Base-by-base conservation (phyloP, 768 basidiomycete genomes). In the Cystobasidium tubakii region DNA sequence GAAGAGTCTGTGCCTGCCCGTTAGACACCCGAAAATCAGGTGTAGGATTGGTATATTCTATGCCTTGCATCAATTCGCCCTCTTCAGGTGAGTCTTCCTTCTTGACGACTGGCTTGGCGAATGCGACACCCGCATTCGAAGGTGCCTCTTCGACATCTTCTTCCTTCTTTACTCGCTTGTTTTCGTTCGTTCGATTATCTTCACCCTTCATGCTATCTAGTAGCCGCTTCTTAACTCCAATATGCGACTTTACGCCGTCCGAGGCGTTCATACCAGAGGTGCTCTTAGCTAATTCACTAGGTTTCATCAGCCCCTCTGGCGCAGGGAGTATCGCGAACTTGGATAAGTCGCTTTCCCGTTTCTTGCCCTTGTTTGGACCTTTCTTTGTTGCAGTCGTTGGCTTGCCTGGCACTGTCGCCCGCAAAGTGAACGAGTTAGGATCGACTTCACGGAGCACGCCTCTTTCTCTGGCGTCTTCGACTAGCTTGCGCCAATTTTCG, bases 401-500 rank as follows among this genome's bases (percentile, higher is more conserved):
- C 10, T 27, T 12, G 29, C 33, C 13, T 10, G 15, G 36, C 31
- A 31, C 43, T 27, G 27, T 13, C 13, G 63, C 63, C 4, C 36
- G 25, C 1, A 65, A 33, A 3, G 63, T 27, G 34, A 69, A 71
- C 9, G 69, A 27, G 25, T 23, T 39, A 31, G 36, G 25, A 31
- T 69, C 66, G 10, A 62, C 53, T 50, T 72, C 55, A 27, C 57
- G 39, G 34, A 70, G 36, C 9, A 75, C 12, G 42, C 74, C 53
- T 21, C 75, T 36, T 36, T 75, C 54, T 36, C 67, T 73, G 2
- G 79, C 77, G 31, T 80, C 78, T 1, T 62, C 60, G 23, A 80
- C 69, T 23, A 80, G 67, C 23, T 75, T 74, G 1, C 69, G 66
- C 79, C 79, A 80, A 63, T 75, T 71, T 60, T 76, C 66, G 33